These are phyloP conservation scores for Rostrohypoxylon terebratum DNA, from an alignment of 495 filamentous ascomycete genomes.

Conservation along the genomic window DNA sequence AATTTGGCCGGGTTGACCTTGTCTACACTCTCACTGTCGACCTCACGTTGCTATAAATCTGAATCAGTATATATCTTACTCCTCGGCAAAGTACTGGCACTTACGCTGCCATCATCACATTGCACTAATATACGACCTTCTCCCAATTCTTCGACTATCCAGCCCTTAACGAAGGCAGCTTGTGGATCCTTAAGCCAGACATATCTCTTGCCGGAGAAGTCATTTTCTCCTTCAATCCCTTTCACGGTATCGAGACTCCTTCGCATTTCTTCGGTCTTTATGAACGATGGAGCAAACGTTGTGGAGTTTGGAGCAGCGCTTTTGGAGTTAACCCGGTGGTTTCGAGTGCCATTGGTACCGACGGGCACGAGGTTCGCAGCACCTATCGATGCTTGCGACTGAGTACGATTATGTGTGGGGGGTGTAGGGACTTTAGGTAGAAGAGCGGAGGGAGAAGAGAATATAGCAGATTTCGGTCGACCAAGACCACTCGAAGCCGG, in stretches of 20 bases:
- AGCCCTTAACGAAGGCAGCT: slow-evolving; percentile 89
- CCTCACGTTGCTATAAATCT: slow-evolving; percentile 78
- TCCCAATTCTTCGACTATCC: slow-evolving; percentile 84
- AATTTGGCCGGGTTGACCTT: slow-evolving; percentile 99
- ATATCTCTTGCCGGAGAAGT: slow-evolving; percentile 99
- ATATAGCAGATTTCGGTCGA: slow-evolving; percentile 79
- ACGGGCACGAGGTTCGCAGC: slow-evolving; percentile 47
- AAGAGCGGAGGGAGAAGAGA: slow-evolving; percentile 66
- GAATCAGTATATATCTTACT: slow-evolving; percentile 34
- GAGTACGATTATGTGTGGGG: slow-evolving; percentile 54
- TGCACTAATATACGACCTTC: slow-evolving; percentile 80
- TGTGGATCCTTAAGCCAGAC: slow-evolving; percentile 93
- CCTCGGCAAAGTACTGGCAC: slow-evolving; percentile 41
- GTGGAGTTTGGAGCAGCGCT: slow-evolving; percentile 64
- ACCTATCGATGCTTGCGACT: slow-evolving; percentile 56
- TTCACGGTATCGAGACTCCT: slow-evolving; percentile 74
- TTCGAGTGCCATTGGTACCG: slow-evolving; percentile 51
- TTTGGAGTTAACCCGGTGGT: slow-evolving; percentile 72
- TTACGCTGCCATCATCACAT: slow-evolving; percentile 92
- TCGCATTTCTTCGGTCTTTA: slow-evolving; percentile 82
- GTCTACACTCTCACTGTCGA: slow-evolving; percentile 86
- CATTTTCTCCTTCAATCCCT: slow-evolving; percentile 91
- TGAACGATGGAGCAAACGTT: slow-evolving; percentile 96
- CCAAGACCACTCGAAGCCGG: slow-evolving; percentile 60
- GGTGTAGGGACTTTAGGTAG: slow-evolving; percentile 49